phyloP scores from a whole-genome alignment of 495 filamentous ascomycete species.

The Penicillium cinerascens region DNA sequence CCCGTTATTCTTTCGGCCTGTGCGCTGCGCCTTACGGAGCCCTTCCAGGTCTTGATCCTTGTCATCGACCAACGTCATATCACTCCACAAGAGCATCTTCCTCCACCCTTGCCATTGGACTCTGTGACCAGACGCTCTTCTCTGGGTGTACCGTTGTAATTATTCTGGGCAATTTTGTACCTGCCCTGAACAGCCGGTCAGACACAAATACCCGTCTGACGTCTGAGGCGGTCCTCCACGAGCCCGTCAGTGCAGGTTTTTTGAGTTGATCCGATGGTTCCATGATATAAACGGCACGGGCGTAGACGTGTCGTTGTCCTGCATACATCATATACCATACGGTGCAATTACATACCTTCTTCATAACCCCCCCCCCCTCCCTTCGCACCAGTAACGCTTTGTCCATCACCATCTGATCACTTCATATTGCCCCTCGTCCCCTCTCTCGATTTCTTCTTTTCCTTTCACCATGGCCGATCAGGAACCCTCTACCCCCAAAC shows the following conservation, averaged over 20 bases:
- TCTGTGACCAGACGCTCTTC: neutral
- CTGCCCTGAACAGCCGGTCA: neutral
- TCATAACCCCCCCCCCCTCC: slow-evolving; percentile 16
- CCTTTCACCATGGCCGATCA: slow-evolving; percentile 40
- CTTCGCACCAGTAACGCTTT: neutral
- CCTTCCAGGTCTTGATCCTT: slow-evolving; percentile 10
- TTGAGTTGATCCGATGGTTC: slow-evolving; percentile 4
- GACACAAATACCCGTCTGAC: slow-evolving; percentile 18
- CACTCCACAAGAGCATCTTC: neutral
- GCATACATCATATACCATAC: slow-evolving; percentile 24
- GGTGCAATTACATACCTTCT: slow-evolving; percentile 17
- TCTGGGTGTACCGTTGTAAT: neutral
- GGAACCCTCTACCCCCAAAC: slow-evolving; percentile 25
- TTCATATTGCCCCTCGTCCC: slow-evolving; percentile 27
- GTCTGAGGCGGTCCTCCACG: slow-evolving; percentile 25
- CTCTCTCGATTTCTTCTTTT: slow-evolving; percentile 17
- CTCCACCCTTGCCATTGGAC: neutral
- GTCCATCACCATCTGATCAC: slow-evolving; percentile 14
- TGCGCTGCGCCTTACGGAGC: slow-evolving; percentile 10
- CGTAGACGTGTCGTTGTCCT: neutral
- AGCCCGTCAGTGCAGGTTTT: slow-evolving; percentile 10
- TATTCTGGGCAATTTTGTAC: neutral
- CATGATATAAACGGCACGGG: slow-evolving; percentile 22
- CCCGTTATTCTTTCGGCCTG: slow-evolving; percentile 1
- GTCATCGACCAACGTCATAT: slow-evolving; percentile 17